phyloP scores from a whole-genome alignment of 164 flowering plant species.

The Kingdonia uniflora region DNA sequence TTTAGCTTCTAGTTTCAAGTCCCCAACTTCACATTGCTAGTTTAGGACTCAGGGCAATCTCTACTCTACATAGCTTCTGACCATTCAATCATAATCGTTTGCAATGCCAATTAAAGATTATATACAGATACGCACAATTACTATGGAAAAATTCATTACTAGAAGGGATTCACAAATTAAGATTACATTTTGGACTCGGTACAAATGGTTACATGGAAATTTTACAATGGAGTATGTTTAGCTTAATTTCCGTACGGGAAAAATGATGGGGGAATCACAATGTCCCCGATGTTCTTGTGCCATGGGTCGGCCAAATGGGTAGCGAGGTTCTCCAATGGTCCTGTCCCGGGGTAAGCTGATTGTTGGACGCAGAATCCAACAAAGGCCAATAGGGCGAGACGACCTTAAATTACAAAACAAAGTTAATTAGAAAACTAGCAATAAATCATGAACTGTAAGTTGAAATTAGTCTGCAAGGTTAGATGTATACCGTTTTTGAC shows the following conservation, averaged over 20 bases:
- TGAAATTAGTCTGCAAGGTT: not conserved
- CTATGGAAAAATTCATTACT: no score
- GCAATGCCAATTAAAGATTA: no score
- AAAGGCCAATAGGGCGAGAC: slow-evolving; percentile 87
- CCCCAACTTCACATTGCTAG: no score
- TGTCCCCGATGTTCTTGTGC: slow-evolving; percentile 96
- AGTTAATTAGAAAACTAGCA: not conserved
- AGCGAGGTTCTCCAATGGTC: slow-evolving; percentile 97
- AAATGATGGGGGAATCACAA: slow-evolving; percentile 57
- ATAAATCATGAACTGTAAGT: not conserved
- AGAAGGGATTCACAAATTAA: slow-evolving; percentile 6
- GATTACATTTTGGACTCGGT: slow-evolving; percentile 7
- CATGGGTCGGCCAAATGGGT: slow-evolving; percentile 99
- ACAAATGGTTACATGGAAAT: slow-evolving; percentile 16
- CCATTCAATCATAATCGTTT: no score
- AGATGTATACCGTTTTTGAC: slow-evolving; percentile 62
- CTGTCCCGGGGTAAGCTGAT: slow-evolving; percentile 93
- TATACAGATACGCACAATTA: no score
- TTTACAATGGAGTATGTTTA: slow-evolving; percentile 15
- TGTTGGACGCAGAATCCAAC: slow-evolving; percentile 93
- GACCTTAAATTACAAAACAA: slow-evolving; percentile 31
- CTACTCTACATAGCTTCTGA: no score
- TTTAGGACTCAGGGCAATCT: no score
- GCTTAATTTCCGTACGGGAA: slow-evolving; percentile 16
- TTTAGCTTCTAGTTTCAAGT: no score